phyloP scores from a whole-genome alignment of 1,284 basidiomycete species.

The Sanghuangporus baumii region DNA sequence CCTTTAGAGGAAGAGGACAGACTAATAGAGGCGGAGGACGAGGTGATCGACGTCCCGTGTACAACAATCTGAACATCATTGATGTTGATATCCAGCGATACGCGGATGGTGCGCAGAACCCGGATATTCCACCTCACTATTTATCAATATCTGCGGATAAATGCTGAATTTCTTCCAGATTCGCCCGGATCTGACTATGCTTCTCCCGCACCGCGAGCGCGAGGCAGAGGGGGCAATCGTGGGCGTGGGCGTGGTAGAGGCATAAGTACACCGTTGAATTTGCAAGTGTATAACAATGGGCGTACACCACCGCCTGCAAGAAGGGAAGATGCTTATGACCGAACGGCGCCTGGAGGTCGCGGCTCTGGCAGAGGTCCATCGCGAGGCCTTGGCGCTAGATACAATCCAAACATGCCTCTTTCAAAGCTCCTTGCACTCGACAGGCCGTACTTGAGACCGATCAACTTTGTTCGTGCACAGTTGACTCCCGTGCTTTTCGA shows the following conservation, averaged over 20 bases:
- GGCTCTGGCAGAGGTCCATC: slow-evolving; percentile 13
- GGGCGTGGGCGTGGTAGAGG: slow-evolving; percentile 19
- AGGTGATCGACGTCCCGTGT: slow-evolving; percentile 20
- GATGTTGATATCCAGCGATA: slow-evolving; percentile 29
- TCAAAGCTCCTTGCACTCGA: slow-evolving; percentile 51
- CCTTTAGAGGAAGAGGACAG: slow-evolving; percentile 14
- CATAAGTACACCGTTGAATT: neutral
- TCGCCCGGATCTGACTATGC: slow-evolving; percentile 8
- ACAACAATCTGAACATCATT: slow-evolving; percentile 22
- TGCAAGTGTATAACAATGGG: neutral
- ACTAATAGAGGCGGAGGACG: slow-evolving; percentile 19
- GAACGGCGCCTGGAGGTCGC: slow-evolving; percentile 1
- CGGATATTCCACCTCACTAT: neutral
- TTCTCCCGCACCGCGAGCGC: slow-evolving; percentile 17
- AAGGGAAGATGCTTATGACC: slow-evolving; percentile 3
- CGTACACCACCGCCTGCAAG: slow-evolving; percentile 9
- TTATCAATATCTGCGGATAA: neutral
- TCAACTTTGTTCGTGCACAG: slow-evolving; percentile 61
- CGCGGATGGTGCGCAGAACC: slow-evolving; percentile 24
- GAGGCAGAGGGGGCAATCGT: slow-evolving; percentile 20
- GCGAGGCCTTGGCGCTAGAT: slow-evolving; percentile 22
- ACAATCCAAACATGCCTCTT: slow-evolving; percentile 35
- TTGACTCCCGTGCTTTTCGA: slow-evolving; percentile 54
- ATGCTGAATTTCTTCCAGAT: neutral
- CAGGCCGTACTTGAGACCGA: slow-evolving; percentile 55